These are phyloP conservation scores for Aspergillus clavatus DNA, from an alignment of 2,329 filamentous ascomycete species.

Conservation along the genomic window DNA sequence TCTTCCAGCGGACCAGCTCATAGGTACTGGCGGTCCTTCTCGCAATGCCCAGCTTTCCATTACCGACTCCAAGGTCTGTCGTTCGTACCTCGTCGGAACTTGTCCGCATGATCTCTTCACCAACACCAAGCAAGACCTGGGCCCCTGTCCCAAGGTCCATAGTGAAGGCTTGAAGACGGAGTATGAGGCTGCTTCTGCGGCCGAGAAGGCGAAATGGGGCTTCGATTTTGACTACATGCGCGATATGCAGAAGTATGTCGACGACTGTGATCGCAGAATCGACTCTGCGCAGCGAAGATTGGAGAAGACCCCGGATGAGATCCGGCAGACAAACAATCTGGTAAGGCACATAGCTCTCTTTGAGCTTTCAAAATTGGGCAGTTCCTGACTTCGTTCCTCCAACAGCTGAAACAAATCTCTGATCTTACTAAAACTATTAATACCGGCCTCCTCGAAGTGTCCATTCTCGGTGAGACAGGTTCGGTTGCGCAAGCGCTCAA, in stretches of 20 bases:
- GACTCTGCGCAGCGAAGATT: conserved; percentile 82
- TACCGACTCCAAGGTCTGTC: conserved; percentile 88
- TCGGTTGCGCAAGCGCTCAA: conserved; percentile 77
- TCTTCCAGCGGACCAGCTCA: conserved; percentile 57
- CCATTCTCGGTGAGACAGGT: conserved; percentile 75
- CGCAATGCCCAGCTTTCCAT: conserved; percentile 79
- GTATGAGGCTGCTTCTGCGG: conserved; percentile 68
- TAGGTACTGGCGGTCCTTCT: conserved; percentile 69
- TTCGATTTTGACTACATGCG: conserved; percentile 97
- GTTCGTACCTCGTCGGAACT: conserved; percentile 86
- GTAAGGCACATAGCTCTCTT: conserved; percentile 36
- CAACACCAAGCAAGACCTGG: conserved; percentile 97
- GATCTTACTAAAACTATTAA: conserved; percentile 75
- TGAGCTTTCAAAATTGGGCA: not conserved
- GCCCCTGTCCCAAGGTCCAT: conserved; percentile 82
- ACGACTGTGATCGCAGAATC: conserved; percentile 92
- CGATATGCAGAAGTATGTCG: conserved; percentile 93
- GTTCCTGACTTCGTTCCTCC: not conserved
- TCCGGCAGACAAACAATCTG: conserved; percentile 85
- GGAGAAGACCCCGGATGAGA: conserved; percentile 97
- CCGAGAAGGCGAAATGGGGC: conserved; percentile 71
- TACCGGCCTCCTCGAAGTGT: conserved; percentile 77
- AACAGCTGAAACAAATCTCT: conserved; percentile 73
- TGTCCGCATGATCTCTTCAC: conserved; percentile 99
- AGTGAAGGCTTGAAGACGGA: conserved; percentile 83